A percentile compares a stretch with the other conserved stretches of the same genome.
Evolutionary conservation across 1,139 yeast species (phyloP).

Genomic region (Nakaseomyces nivariensis): DNA sequence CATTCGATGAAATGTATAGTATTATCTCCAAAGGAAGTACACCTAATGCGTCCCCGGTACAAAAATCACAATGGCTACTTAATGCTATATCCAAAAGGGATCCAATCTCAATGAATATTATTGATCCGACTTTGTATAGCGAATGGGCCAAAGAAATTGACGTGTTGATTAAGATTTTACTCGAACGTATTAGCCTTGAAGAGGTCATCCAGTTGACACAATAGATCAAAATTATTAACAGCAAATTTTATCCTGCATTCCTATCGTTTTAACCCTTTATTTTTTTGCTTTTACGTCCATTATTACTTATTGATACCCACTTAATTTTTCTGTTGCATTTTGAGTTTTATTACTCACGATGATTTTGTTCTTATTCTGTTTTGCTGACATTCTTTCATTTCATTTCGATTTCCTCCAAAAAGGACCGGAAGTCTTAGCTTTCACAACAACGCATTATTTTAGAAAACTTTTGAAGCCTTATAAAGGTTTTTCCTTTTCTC

Average conservation of each 20-base stretch:
- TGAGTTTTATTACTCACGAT: too few species aligned
- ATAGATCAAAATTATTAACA: background rate
- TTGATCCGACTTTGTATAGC: constrained; percentile 50
- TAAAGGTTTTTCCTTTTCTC: too few species aligned
- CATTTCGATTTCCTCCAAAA: too few species aligned
- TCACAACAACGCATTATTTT: too few species aligned
- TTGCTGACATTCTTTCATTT: too few species aligned
- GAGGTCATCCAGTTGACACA: constrained; percentile 3
- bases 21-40: background rate
- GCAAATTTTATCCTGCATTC: background rate
- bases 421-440: too few species aligned
- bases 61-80: constrained; percentile 16
- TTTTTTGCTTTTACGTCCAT: too few species aligned
- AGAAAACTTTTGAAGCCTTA: too few species aligned
- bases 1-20: constrained; percentile 11
- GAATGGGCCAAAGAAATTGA: constrained; percentile 18
- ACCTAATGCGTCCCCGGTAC: constrained; percentile 8
- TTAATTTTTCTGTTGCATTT: too few species aligned
- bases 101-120: constrained; percentile 32
- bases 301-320: too few species aligned
- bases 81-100: constrained; percentile 14
- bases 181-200: constrained; percentile 9
- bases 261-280: background rate
- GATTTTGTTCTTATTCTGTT: too few species aligned
- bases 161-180: constrained; percentile 8